phyloP scores from a whole-genome alignment of 108 stramenopile genomes.

The Cyclotella distinguenda region DNA sequence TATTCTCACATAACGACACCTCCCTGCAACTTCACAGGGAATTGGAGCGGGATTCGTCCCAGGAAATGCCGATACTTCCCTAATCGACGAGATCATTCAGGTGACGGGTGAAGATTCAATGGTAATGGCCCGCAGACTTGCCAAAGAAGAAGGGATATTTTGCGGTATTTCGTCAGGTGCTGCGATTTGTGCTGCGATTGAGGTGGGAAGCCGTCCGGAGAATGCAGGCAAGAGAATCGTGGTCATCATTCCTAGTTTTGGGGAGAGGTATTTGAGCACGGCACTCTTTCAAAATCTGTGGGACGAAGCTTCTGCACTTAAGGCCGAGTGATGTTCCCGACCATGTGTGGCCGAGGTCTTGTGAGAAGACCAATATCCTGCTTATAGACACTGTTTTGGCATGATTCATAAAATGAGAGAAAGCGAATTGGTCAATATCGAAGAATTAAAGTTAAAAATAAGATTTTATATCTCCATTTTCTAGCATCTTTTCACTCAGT shows the following conservation, averaged over 20 bases:
- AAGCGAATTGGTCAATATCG: background rate
- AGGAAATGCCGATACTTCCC: constrained; percentile 80
- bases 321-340: constrained; percentile 61
- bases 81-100: constrained; percentile 67
- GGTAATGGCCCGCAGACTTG: constrained; percentile 61
- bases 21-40: constrained; percentile 39
- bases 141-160: constrained; percentile 74
- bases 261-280: constrained; percentile 69
- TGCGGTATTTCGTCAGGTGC: constrained; percentile 75
- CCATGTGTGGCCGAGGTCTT: too few relatives aligned
- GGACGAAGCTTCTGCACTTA: constrained; percentile 82
- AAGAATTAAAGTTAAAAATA: background rate
- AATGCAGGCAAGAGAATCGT: constrained; percentile 75
- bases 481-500: constrained; percentile 23
- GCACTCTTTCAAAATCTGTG: constrained; percentile 87
- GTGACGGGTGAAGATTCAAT: constrained; percentile 61
- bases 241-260: constrained; percentile 63
- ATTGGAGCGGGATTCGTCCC: constrained; percentile 90
- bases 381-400: too few relatives aligned
- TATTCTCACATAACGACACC: too few relatives aligned
- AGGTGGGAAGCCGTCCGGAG: constrained; percentile 66
- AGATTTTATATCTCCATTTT: constrained; percentile 6
- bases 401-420: too few relatives aligned
- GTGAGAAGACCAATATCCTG: too few relatives aligned
- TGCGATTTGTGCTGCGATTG: constrained; percentile 63